phyloP scores from a whole-genome alignment of 108 stramenopile genomes.

The Nitzschia inconspicua region DNA sequence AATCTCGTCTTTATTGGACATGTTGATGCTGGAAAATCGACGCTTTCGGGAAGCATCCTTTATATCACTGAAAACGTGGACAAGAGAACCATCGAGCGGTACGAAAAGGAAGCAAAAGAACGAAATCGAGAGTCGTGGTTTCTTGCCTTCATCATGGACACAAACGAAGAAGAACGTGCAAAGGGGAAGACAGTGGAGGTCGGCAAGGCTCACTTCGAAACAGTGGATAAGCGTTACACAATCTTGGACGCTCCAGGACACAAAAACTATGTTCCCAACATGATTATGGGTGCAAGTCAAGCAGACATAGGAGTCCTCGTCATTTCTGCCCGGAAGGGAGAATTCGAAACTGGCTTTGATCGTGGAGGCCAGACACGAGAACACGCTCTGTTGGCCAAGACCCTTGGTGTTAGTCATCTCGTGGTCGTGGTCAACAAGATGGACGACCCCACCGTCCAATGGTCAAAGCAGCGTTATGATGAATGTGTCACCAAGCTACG shows the following conservation, averaged over 20 bases:
- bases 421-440: slow-evolving; percentile 99
- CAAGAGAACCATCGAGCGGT: slow-evolving; percentile 98
- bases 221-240: slow-evolving; percentile 92
- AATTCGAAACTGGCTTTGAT: slow-evolving; percentile 99
- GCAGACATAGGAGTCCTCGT: slow-evolving; percentile 98
- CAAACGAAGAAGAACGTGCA: slow-evolving; percentile 98
- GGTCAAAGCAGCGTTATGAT: slow-evolving; percentile 93
- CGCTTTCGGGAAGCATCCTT: slow-evolving; percentile 96
- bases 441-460: slow-evolving; percentile 98
- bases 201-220: slow-evolving; percentile 97
- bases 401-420: slow-evolving; percentile 93
- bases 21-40: slow-evolving; percentile 99
- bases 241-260: slow-evolving; percentile 99
- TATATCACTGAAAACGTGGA: slow-evolving; percentile 98
- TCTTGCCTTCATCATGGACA: slow-evolving; percentile 99
- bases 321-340: slow-evolving; percentile 97
- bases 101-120: slow-evolving; percentile 98
- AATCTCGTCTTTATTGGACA: slow-evolving; percentile 98
- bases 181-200: slow-evolving; percentile 99
- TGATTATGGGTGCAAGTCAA: slow-evolving; percentile 98
- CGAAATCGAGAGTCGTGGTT: slow-evolving; percentile 99
- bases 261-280: slow-evolving; percentile 99
- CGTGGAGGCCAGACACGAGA: slow-evolving; percentile 99
- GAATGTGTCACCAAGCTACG: slow-evolving; percentile 93
- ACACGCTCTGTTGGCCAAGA: slow-evolving; percentile 99